Conservation (phyloP, 805 yeast species). For the Sugiyamaella marilandica region DNA sequence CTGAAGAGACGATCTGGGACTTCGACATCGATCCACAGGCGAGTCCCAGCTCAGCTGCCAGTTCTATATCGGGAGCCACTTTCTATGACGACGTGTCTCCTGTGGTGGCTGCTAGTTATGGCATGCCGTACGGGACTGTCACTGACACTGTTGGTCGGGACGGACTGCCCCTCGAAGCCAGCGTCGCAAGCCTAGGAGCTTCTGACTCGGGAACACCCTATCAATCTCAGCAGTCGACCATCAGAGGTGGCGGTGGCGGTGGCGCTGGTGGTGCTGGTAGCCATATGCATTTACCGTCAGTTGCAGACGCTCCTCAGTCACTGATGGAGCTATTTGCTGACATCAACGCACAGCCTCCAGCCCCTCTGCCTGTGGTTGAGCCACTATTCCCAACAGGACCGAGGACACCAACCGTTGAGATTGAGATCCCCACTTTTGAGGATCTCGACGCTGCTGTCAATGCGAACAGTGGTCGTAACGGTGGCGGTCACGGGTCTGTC, state of each 20-base stretch:
- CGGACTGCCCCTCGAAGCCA: neutral
- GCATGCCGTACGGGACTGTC: neutral
- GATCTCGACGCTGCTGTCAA: conserved; percentile 20
- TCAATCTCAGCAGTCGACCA: conserved; percentile 7
- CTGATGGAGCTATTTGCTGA: conserved; percentile 66
- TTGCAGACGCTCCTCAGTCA: conserved; percentile 64
- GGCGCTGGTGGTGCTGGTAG: neutral
- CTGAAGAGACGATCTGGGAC: conserved; percentile 59
- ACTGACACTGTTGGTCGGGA: neutral
- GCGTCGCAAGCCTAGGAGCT: neutral
- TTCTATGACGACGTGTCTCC: neutral
- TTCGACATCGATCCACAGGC: conserved; percentile 48
- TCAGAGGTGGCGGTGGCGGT: conserved; percentile 2
- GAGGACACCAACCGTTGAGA: conserved; percentile 23
- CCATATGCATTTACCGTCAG: neutral
- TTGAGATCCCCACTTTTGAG: conserved; percentile 29
- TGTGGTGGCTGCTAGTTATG: neutral
- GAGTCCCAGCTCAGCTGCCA: conserved; percentile 11
- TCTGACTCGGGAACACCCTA: neutral
- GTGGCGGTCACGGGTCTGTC: neutral
- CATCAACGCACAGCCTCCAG: neutral
- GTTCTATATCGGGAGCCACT: conserved; percentile 2
- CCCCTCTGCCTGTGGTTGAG: conserved; percentile 7
- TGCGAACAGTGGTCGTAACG: conserved; percentile 2
- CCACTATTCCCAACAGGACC: conserved; percentile 8